These are phyloP conservation scores for Phytophthora lateralis DNA, from an alignment of 352 stramenopile genomes.

Conservation along the genomic window DNA sequence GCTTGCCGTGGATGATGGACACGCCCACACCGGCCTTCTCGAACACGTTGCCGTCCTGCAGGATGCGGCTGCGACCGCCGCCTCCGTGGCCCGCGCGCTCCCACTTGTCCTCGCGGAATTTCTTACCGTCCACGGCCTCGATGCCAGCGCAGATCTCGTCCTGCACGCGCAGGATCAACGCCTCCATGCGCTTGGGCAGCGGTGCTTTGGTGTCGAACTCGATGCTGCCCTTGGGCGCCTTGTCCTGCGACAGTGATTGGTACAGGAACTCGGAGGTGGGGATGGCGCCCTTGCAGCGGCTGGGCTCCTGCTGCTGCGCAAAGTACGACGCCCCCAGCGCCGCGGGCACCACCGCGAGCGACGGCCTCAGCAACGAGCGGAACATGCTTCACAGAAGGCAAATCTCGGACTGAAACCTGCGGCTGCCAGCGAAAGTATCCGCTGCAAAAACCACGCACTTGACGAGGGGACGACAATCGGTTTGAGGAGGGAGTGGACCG, in stretches of 20 bases:
- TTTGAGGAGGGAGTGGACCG: constrained; percentile 9
- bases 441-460: constrained; percentile 25
- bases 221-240: constrained; percentile 61
- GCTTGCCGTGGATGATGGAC: constrained; percentile 96
- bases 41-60: constrained; percentile 94
- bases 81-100: constrained; percentile 94
- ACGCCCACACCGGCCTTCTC: constrained; percentile 99
- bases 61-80: constrained; percentile 93
- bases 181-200: constrained; percentile 80
- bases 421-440: constrained; percentile 26
- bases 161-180: constrained; percentile 80
- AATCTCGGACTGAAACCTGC: constrained; percentile 36
- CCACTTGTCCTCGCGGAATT: constrained; percentile 96
- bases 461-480: constrained; percentile 4
- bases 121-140: constrained; percentile 92
- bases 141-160: constrained; percentile 90
- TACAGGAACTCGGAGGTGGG: constrained; percentile 67
- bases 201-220: constrained; percentile 77
- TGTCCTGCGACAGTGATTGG: constrained; percentile 64
- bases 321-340: constrained; percentile 28
- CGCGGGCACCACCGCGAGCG: constrained; percentile 30
- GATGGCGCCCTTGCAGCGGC: constrained; percentile 49
- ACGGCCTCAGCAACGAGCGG: constrained; percentile 26
- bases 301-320: constrained; percentile 23
- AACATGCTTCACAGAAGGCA: constrained; percentile 25